A percentile compares a stretch with the other conserved stretches of the same genome.
phyloP scores from a whole-genome alignment of 768 basidiomycete genomes.

The Suillus cothurnatus region DNA sequence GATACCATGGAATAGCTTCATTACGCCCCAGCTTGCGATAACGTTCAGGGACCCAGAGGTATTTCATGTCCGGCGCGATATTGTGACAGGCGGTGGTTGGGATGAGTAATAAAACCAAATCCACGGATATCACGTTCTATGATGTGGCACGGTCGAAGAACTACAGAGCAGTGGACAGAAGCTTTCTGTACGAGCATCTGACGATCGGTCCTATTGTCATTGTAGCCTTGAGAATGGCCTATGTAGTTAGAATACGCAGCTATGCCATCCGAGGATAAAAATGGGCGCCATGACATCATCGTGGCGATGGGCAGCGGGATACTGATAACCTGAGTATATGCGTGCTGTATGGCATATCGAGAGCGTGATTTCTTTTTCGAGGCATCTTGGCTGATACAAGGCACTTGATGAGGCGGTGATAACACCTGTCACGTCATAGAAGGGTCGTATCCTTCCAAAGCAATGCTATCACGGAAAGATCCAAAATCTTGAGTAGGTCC shows the following conservation, averaged over 20 bases:
- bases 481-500: background rate
- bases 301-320: background rate
- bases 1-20: background rate
- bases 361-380: background rate
- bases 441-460: background rate
- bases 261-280: background rate
- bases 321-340: background rate
- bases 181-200: background rate
- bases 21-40: background rate
- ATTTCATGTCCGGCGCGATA: background rate
- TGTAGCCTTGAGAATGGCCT: background rate
- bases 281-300: background rate
- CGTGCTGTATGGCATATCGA: background rate
- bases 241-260: background rate
- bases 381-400: background rate
- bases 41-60: background rate
- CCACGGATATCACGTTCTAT: background rate
- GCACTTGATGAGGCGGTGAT: background rate
- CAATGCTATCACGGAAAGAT: background rate
- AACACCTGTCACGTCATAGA: background rate
- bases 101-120: background rate
- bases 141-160: background rate
- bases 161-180: background rate
- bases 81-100: background rate
- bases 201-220: background rate